Conservation (phyloP, 352 stramenopile species). For the Sclerospora graminicola region DNA sequence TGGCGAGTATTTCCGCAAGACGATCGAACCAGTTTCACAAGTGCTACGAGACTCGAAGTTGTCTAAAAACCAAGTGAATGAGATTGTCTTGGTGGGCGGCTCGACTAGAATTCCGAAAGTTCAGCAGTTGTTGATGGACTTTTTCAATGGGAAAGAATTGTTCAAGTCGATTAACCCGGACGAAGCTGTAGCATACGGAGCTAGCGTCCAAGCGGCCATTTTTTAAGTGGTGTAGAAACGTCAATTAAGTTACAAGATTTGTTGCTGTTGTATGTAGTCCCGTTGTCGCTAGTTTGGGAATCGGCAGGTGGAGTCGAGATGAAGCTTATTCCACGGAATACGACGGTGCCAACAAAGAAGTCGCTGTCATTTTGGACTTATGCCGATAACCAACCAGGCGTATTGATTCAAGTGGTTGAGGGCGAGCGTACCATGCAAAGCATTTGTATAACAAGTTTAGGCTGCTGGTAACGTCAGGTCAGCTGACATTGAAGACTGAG, state of each 20-base stretch:
- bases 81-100: conserved; percentile 72
- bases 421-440: neutral
- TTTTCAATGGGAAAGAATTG: conserved; percentile 28
- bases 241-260: conserved; percentile 70
- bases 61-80: conserved; percentile 57
- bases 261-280: conserved; percentile 81
- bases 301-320: conserved; percentile 60
- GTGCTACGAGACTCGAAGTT: conserved; percentile 83
- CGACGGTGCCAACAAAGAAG: neutral
- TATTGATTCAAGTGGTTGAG: neutral
- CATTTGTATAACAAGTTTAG: no score
- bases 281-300: conserved; percentile 76
- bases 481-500: no score
- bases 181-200: conserved; percentile 73
- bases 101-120: conserved; percentile 70
- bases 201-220: conserved; percentile 56
- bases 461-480: no score
- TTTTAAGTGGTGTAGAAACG: conserved; percentile 19
- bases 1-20: conserved; percentile 80
- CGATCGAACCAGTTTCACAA: conserved; percentile 79
- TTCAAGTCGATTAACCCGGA: conserved; percentile 55
- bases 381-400: neutral
- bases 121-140: conserved; percentile 38
- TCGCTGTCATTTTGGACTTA: neutral
- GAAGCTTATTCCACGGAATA: neutral